Base-by-base conservation (phyloP, 176 grass and related monocot species). In the Oryza australiensis region DNA sequence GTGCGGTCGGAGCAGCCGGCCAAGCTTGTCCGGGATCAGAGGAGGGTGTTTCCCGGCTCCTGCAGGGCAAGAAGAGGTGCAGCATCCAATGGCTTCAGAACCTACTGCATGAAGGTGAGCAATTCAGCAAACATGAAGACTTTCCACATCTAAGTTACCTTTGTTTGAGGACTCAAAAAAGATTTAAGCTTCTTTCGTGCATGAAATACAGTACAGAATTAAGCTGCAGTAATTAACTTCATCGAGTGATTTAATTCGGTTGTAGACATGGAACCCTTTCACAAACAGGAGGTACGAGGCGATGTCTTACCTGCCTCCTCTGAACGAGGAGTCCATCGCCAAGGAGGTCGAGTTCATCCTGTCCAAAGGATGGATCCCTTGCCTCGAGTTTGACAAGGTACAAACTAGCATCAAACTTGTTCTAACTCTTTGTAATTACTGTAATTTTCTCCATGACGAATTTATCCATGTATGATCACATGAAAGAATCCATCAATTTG, bases 341-440 rank as follows among this genome's bases (percentile, higher is more conserved):
- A 94, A 83, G 84, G 80, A 91, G 81, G 73, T 89, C 0, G 89
- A 91, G 34, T 94, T 83, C 76, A 89, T 94, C 78, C 13, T 85
- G 28, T 78, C 92, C 20, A 94, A 94, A 87, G 86, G 77, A 76
- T 91, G 89, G 84, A 76, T 91, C 3, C 92, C 92, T 28, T 87
- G 81, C 77, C 86, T 94, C 53, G 92, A 94, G 81, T 94, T 94
- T 14, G 89, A 94, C 68, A 73, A 89, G 80, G 92, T 94, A 76
- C 20, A 14, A 24, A 60, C 55, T 3, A 9, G 12, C 22, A 20
- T 55, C 18, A 7, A 40, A 49, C 15, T 53, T 20, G 15, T 53
- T 7, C 16, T 0, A 53, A 53, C 16, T 53, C 48, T 46, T 46
- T 46, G 43, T 0, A 46, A 46, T 15, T 15, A 14, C 11, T 20